Evolutionary conservation across 2,329 filamentous ascomycete species (phyloP), one percentile per base, ranked within the genome.

Genomic region (Nothopassalora personata): DNA sequence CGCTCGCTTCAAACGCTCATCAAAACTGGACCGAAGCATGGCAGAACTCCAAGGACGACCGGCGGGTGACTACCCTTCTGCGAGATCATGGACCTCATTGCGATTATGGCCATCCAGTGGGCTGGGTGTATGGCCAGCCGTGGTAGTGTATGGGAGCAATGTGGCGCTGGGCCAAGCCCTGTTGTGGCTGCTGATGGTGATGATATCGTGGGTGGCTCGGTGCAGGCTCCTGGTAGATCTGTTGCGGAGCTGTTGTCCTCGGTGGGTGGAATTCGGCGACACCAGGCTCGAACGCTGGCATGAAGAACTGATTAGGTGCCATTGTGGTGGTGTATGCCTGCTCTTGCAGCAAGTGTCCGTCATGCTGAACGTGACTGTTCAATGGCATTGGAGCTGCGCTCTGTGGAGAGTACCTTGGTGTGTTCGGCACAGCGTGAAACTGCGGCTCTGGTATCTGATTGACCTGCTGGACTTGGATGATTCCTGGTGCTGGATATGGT

Each of bases 401-500:
- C 2, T 43, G 19, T 30, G 63, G 61, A 11, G 63, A 62, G 54
- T 57, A 65, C 10, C 59, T 54, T 4, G 65, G 64, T 10, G 60
- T 61, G 47, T 45, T 63, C 5, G 64, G 63, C 11, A 64, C 47
- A 7, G 61, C 51, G 13, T 68, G 63, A 34, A 66, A 64, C 28
- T 66, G 62, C 30, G 68, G 64, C 48, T 66, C 62, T 5, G 65
- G 58, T 1, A 62, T 19, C n/a, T 66, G 59, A n/a, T 36, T 28
- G 51, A 61, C 59, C 27, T 64, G 62, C 34, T 64, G 34, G 43
- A 60, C 56, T 28, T 63, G 63, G 4, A 63, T 43, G n/a, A 59
- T 58, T n/a, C 57, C 53, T 54, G 48, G 31, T 49, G 46, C 10
- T 50, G 19, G 63, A 36, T 58, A 61, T 10, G 53, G 60, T 8